A percentile compares a stretch with the other conserved stretches of the same genome.
Conservation (phyloP, 1,284 basidiomycete species). For the Cutaneotrichosporon cutaneum region DNA sequence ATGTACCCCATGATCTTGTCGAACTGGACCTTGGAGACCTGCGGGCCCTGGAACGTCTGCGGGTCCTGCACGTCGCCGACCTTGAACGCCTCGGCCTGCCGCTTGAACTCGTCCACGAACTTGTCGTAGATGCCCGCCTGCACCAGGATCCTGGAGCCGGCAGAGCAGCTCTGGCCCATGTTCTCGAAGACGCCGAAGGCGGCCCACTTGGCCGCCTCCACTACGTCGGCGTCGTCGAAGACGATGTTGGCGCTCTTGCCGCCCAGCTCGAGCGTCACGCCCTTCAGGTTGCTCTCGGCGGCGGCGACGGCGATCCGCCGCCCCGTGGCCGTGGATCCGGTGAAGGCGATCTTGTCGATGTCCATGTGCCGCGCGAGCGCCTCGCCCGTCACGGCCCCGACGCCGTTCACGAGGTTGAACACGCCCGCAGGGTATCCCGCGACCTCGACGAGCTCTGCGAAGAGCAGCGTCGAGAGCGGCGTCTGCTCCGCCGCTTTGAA, state of each 20-base stretch:
- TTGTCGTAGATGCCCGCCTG: slow-evolving; percentile 77
- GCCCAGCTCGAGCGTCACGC: slow-evolving; percentile 58
- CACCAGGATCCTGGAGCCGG: slow-evolving; percentile 64
- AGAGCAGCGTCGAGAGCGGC: slow-evolving; percentile 72
- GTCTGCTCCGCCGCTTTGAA: slow-evolving; percentile 65
- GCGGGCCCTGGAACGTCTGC: slow-evolving; percentile 69
- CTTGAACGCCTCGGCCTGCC: slow-evolving; percentile 63
- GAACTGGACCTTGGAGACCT: slow-evolving; percentile 79
- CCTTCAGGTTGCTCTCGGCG: slow-evolving; percentile 72
- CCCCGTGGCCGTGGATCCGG: slow-evolving; percentile 67
- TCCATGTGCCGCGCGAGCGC: slow-evolving; percentile 67
- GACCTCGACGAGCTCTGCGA: slow-evolving; percentile 64
- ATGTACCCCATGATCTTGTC: slow-evolving; percentile 88
- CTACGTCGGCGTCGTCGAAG: slow-evolving; percentile 15
- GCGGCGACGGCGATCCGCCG: slow-evolving; percentile 79
- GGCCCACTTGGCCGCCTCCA: slow-evolving; percentile 28
- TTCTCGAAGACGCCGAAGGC: slow-evolving; percentile 24
- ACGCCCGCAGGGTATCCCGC: slow-evolving; percentile 87
- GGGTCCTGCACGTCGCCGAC: slow-evolving; percentile 73
- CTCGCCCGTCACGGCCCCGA: slow-evolving; percentile 56
- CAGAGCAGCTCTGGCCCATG: slow-evolving; percentile 21
- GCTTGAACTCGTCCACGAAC: slow-evolving; percentile 66
- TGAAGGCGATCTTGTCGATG: slow-evolving; percentile 65
- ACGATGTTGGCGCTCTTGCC: slow-evolving; percentile 43
- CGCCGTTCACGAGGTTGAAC: slow-evolving; percentile 77